Base-by-base conservation (phyloP, 371 early-diverging fungal genomes). In the Circinella umbellata region DNA sequence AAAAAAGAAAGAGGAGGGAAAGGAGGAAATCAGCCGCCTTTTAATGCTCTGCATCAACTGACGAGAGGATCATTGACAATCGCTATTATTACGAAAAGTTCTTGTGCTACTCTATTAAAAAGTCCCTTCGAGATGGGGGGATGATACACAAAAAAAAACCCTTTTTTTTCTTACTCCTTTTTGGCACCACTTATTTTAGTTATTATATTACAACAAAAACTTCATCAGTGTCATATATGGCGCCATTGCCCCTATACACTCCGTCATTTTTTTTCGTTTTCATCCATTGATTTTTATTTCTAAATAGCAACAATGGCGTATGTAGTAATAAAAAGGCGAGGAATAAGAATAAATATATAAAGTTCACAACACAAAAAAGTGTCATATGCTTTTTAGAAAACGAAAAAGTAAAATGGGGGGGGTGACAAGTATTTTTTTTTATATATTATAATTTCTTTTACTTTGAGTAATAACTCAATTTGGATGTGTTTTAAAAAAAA, bases 41-140 rank as follows among this genome's bases (percentile, higher is more conserved):
- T 64, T 64, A 64, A 64, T 64, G 39, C 17, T 38, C 62, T 61
- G 63, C 63, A 51, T 64, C 65, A 64, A 64, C 49, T 64, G 65
- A 64, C 65, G 65, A 64, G 34, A 51, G 53, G 53, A 53, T 64
- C 53, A 47, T 63, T 63, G 63, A 63, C 63, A 51, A 63, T 63
- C 47, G 63, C 20, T 63, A 63, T 1, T 63, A 63, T 1, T 7
- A 57, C 7, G n/a, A n/a, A 13, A 27, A 57, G 15, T 7, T 7
- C 34, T 14, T 57, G 57, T 57, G 57, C n/a, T 34, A 57, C 35
- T 53, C n/a, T 42, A 42, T 9, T 9, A 42, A 42, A 42, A 57
- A 57, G 57, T 57, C 57, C 34, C 34, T 51, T 51, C 51, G 14
- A 15, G 51, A 51, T 51, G 51, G 51, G 57, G 34, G 57, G 42